Base-by-base conservation (phyloP, 352 stramenopile species). In the Phytophthora lateralis region DNA sequence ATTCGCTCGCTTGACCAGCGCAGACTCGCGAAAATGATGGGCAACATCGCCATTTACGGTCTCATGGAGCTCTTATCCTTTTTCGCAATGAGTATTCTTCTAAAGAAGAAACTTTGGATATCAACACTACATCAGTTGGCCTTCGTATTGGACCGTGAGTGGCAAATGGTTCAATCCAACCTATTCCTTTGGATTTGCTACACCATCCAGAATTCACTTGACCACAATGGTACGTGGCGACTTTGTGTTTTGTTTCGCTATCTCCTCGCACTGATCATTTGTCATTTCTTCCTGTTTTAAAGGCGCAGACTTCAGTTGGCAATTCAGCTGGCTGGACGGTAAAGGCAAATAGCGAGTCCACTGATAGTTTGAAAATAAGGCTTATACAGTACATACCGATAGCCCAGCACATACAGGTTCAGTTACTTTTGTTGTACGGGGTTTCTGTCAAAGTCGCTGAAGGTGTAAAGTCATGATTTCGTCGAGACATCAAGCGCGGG, bases 181-280 rank as follows among this genome's bases (percentile, higher is more conserved):
- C 20, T 85, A 15, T 54, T 85, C 6, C 27, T 85, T 11, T 85
- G 73, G 76, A 70, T 78, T 14, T 58, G 73, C 14, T 75, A 73
- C 44, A 68, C 65, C 1, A 65, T 80, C 2, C 76, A 82, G 37
- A 72, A 63, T 26, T 71, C 66, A 17, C 49, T 82, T 3, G 52
- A 72, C 8, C 73, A 80, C 44, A 69, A 71, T 42, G 66, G 66
- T 73, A 37, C 5, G 53, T 53, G 24, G 8, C 18, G 49, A 14
- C 6, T 34, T 27, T 24, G 17, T 30, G 50, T 39, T 45, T 49
- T 37, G 9, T 17, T 38, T 29, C 26, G 15, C 6, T 47, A 21
- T 45, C 12, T 24, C 21, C 26, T 29, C 27, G 27, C 8, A 14
- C 27, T 60, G 17, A 53, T 12, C 7, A 26, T 15, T 29, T 52